Percentiles rank a stretch among this genome's conserved stretches.
These are phyloP conservation scores for Blastocystis sp. DNA, from an alignment of 352 stramenopile species.

Conservation along the genomic window DNA sequence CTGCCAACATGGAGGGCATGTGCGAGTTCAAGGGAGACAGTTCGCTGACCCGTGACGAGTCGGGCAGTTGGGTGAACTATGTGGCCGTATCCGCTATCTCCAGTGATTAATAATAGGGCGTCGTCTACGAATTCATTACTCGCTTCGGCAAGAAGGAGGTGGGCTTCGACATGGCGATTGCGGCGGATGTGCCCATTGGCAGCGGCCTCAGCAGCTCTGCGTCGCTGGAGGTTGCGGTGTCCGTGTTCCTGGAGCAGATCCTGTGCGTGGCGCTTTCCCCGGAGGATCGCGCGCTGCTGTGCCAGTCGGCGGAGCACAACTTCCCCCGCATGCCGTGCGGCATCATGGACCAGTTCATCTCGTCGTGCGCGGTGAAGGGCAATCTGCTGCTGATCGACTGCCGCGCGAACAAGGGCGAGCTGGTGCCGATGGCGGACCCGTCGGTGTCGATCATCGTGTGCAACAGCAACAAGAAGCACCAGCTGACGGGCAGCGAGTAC, in stretches of 20 bases:
- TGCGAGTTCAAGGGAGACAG: neutral
- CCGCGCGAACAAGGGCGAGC: slow-evolving; percentile 78
- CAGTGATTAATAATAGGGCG: slow-evolving; percentile 22
- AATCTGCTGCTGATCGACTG: slow-evolving; percentile 88
- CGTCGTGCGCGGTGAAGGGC: slow-evolving; percentile 80
- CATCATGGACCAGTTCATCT: slow-evolving; percentile 94
- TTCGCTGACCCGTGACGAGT: slow-evolving; percentile 21
- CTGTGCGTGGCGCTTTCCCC: slow-evolving; percentile 75
- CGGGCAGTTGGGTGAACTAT: slow-evolving; percentile 43
- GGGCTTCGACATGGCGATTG: slow-evolving; percentile 80
- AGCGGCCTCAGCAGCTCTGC: slow-evolving; percentile 86
- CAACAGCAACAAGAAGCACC: slow-evolving; percentile 90
- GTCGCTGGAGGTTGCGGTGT: slow-evolving; percentile 84
- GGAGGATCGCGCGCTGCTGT: slow-evolving; percentile 82
- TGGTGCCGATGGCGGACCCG: slow-evolving; percentile 81
- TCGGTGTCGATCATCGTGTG: slow-evolving; percentile 81
- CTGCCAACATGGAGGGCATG: slow-evolving; percentile 34
- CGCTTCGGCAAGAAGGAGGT: slow-evolving; percentile 73
- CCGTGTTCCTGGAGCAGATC: slow-evolving; percentile 85
- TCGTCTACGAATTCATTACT: slow-evolving; percentile 71
- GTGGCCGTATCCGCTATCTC: slow-evolving; percentile 32
- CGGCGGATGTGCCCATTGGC: slow-evolving; percentile 85
- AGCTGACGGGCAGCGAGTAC: slow-evolving; percentile 87
- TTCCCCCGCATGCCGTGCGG: slow-evolving; percentile 87
- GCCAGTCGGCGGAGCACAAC: slow-evolving; percentile 87